Evolutionary conservation across 1,284 basidiomycete species (phyloP), one percentile per base, ranked within the genome.

Genomic region (Coniferiporia weirii): DNA sequence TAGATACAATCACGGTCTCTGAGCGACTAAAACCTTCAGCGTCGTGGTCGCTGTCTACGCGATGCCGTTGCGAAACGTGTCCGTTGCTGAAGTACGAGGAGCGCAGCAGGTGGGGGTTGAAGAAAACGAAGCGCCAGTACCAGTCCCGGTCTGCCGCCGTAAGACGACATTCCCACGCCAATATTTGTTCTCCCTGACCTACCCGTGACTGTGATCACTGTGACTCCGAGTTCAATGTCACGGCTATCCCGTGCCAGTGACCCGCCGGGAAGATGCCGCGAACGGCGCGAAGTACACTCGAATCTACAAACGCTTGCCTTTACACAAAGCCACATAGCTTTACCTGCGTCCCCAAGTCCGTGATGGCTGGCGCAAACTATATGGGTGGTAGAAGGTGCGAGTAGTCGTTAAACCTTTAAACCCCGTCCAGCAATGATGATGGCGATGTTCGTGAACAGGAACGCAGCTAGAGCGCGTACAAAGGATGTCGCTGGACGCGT

Each of bases 361-460:
- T 34, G 7, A 65, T 65, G 64, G 53, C 46, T 40, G 81, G 82
- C 4, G 81, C 81, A 47, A 84, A 84, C 63, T 84, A 83, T 65
- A 84, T 82, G 78, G 82, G 82, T 17, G 82, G 82, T 38, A 81
- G 76, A 68, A 75, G 79, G 82, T 80, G 59, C 47, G 68, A 45
- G 15, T 9, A 22, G 64, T 17, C 35, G 20, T 4, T 36, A 10
- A 36, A 15, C 19, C 20, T 17, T 49, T 52, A 44, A 49, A 51
- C 35, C 61, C 17, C 27, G n/a, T 15, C 22, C 19, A 44, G 9
- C 36, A 35, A 43, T 22, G 45, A 36, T 45, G 43, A 13, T 15
- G 22, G 36, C 27, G 27, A 27, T 27, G 27, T 20, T 50, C 9
- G n/a, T 20, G 19, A 27, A 36, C 64, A 85, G 84, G 64, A 84